These are phyloP conservation scores for Tephrocybe sp. DNA, from an alignment of 768 basidiomycete species.

Conservation along the genomic window DNA sequence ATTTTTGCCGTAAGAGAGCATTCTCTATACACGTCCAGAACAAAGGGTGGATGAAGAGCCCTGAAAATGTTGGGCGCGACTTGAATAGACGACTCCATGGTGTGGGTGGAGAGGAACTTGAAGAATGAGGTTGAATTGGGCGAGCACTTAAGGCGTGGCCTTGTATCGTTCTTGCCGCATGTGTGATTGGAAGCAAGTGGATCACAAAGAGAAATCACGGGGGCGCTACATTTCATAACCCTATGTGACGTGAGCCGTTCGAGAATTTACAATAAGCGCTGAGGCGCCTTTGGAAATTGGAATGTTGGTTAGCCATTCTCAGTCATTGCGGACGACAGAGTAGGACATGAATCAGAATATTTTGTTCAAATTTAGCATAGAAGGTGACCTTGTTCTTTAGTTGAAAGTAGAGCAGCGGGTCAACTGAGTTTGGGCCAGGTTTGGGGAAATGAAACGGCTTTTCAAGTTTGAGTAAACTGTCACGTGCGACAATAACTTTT, in stretches of 20 bases:
- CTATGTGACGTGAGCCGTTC: not conserved
- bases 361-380: too few relatives aligned
- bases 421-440: too few relatives aligned
- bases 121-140: not conserved
- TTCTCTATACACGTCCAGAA: slow-evolving; percentile 26
- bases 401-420: too few relatives aligned
- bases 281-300: too few relatives aligned
- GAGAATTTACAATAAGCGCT: not conserved
- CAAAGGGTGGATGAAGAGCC: slow-evolving; percentile 21
- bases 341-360: too few relatives aligned
- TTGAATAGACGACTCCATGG: slow-evolving; percentile 22
- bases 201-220: slow-evolving; percentile 1
- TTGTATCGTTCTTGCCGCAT: not conserved
- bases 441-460: too few relatives aligned
- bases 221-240: not conserved
- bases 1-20: slow-evolving; percentile 20
- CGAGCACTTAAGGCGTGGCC: not conserved
- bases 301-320: too few relatives aligned
- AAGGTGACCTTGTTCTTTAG: too few relatives aligned
- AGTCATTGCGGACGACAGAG: too few relatives aligned
- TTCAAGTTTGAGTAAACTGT: not conserved
- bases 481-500: slow-evolving; percentile 12
- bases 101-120: not conserved
- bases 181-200: not conserved
- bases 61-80: slow-evolving; percentile 36